Evolutionary conservation across 225 moss, liverwort and hornwort species (phyloP).

Genomic region (Polytrichum formosum): DNA sequence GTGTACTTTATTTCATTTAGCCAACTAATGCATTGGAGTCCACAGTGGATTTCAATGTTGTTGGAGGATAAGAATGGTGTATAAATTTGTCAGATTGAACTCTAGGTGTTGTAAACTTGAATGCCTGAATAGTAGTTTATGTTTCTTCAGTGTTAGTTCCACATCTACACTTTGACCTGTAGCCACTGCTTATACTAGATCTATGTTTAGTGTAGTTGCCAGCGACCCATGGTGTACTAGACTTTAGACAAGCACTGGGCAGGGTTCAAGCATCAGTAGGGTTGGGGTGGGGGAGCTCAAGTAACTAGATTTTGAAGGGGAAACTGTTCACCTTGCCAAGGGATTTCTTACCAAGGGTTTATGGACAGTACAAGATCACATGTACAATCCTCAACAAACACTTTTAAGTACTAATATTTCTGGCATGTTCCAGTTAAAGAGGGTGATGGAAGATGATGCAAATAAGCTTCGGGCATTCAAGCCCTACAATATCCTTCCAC

Average conservation of each 20-base stretch:
- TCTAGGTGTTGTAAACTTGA: background rate
- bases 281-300: too few species aligned
- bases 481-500: conserved; percentile 87
- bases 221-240: too few species aligned
- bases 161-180: background rate
- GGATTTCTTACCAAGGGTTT: too few species aligned
- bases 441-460: conserved; percentile 76
- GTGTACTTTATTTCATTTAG: conserved; percentile 12
- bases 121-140: conserved; percentile 11
- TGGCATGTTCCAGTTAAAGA: conserved; percentile 63
- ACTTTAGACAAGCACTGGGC: too few species aligned
- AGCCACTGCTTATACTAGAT: background rate
- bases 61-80: background rate
- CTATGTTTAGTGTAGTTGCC: conserved; percentile 3
- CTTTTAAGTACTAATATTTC: background rate
- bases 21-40: background rate
- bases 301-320: too few species aligned
- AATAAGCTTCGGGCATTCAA: conserved; percentile 74
- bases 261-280: too few species aligned
- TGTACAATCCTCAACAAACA: too few species aligned
- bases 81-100: conserved; percentile 5
- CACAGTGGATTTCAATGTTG: background rate
- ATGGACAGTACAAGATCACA: too few species aligned
- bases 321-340: too few species aligned
- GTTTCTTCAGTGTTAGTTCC: background rate